Evolutionary conservation across 2,329 filamentous ascomycete genomes (phyloP).

Genomic region (Botryotinia convoluta): DNA sequence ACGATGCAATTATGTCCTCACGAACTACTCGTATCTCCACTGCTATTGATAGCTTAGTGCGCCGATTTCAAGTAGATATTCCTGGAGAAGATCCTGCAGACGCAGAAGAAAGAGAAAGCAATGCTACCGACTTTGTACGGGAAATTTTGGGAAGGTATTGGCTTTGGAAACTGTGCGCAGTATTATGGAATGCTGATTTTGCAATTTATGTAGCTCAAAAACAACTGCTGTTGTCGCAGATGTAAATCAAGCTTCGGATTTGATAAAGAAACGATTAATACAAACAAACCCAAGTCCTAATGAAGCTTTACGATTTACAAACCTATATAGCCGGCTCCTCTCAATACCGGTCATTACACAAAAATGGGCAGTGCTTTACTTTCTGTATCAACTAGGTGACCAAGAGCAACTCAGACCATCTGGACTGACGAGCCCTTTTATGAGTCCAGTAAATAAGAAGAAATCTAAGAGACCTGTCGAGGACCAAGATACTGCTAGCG

Average conservation of each 20-base stretch:
- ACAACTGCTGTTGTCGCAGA: constrained; percentile 42
- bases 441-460: constrained; percentile 33
- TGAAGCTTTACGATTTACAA: constrained; percentile 80
- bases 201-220: constrained; percentile 29
- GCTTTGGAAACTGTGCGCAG: not conserved
- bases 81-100: constrained; percentile 64
- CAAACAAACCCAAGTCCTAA: constrained; percentile 70
- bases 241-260: constrained; percentile 86
- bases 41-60: constrained; percentile 76
- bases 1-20: constrained; percentile 39
- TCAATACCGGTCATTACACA: constrained; percentile 89
- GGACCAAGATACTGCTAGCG: constrained; percentile 12
- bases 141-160: constrained; percentile 44
- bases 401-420: constrained; percentile 26
- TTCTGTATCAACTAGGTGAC: constrained; percentile 77
- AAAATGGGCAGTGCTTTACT: constrained; percentile 95
- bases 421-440: constrained; percentile 37
- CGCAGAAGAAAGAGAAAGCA: constrained; percentile 67
- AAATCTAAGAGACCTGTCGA: constrained; percentile 2
- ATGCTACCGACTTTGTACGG: constrained; percentile 52
- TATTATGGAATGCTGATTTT: constrained; percentile 18
- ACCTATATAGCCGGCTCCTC: constrained; percentile 83
- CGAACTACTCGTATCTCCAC: constrained; percentile 65
- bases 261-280: constrained; percentile 86
- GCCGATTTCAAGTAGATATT: constrained; percentile 67